Base-by-base conservation (phyloP, 129 eudicot genomes). In the Chrysanthemum makinoi region DNA sequence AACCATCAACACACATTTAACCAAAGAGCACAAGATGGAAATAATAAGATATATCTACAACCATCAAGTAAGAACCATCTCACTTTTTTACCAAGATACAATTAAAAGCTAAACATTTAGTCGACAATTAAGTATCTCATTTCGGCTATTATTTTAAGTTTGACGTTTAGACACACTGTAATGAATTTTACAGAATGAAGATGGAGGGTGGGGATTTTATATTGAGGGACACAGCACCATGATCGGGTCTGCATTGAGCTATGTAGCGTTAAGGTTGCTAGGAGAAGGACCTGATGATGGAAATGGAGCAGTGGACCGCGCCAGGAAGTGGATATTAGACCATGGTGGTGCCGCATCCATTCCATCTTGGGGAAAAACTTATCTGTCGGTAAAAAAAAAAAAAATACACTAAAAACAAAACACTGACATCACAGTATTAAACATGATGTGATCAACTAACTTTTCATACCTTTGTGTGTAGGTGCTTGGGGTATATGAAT, bases 141-240 rank as follows among this genome's bases (percentile, higher is more conserved):
- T 52, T 15, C 1, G 56, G 2, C 17, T 51, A 13, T n/a, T 11
- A 51, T 51, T 11, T 51, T 11, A 51, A 11, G 56, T 14, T 14
- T 11, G 17, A 51, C 5, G 5, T 51, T 14, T 51, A 51, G 1
- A 51, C 56, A 51, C 18, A 51, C 56, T 13, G 17, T 14, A 51
- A 52, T 52, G 19, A 52, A 52, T 2, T 52, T 59, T 28, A 18
- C 18, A 61, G 88, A 86, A 86, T 20, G 80, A 86, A 26, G 91
- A 86, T 80, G 91, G 91, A 0, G 91, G 91, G 54, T 86, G 87
- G 87, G 91, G 90, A 58, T 86, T 86, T 50, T 78, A 86, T 53
- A 80, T 86, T 10, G 85, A 75, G 44, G 87, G 91, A 4, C 70
- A 75, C 4, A 86, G 87, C 68, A 86, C 91, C 6, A 86, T 86